These are phyloP conservation scores for Coniochaeta hoffmannii DNA, from an alignment of 2,329 filamentous ascomycete species.

Conservation along the genomic window DNA sequence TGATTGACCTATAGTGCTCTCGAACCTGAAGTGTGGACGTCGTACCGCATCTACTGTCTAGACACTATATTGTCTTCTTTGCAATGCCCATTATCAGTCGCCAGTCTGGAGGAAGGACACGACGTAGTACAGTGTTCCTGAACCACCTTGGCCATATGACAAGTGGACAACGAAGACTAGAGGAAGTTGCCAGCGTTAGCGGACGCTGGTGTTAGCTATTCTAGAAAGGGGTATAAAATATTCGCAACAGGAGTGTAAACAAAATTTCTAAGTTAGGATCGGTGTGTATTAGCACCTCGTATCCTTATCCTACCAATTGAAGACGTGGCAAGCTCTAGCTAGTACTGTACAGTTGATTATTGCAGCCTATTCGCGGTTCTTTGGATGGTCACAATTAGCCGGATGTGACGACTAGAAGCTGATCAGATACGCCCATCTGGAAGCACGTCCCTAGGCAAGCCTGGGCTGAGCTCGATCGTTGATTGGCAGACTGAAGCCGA, in stretches of 20 bases:
- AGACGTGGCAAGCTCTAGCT: neutral
- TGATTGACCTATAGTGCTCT: neutral
- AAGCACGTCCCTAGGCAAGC: neutral
- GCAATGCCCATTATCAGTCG: neutral
- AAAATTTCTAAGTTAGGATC: neutral
- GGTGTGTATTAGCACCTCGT: neutral
- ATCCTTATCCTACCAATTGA: neutral
- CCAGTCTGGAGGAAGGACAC: neutral
- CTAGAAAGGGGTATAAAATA: neutral
- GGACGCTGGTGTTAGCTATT: neutral
- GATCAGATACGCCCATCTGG: neutral
- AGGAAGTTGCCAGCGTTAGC: neutral
- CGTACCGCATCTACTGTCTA: neutral
- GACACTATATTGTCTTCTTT: neutral
- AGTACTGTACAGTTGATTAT: neutral
- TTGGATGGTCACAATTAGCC: neutral
- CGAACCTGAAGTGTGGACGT: neutral
- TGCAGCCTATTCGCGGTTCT: neutral
- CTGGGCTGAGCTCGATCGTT: neutral
- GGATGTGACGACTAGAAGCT: neutral
- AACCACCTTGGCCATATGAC: neutral
- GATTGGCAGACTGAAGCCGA: neutral
- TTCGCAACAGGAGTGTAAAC: neutral
- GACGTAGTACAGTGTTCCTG: neutral
- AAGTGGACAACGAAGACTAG: neutral